Evolutionary conservation across 2,329 filamentous ascomycete species (phyloP), one percentile per base, ranked within the genome.

Genomic region (Samsoniella hepiali): DNA sequence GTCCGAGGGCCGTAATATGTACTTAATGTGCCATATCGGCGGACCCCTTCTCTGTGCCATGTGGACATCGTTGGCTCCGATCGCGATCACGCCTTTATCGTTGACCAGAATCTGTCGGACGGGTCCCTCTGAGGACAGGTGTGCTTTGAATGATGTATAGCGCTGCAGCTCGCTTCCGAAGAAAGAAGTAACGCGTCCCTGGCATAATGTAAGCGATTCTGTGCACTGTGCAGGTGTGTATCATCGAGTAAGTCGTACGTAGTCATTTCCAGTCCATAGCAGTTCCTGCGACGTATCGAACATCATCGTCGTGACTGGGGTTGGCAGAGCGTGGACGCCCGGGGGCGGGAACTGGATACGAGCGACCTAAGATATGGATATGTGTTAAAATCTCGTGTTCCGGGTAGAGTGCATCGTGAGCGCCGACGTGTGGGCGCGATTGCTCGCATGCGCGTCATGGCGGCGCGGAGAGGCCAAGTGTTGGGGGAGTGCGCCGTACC

Each of bases 281-380:
- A 99, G 83, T 75, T 99, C 95, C 75, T 97, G 90, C 45, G 84
- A 83, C 63, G 89, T 90, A 75, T 99, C 95, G 76, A 99, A 99
- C 55, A 90, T 89, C 75, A 97, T 85, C 3, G 92, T 89, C 51
- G 90, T 89, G 68, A 92, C 87, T 63, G 87, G 86, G 29, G 90
- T 90, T 50, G 88, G 84, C 71, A 90, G 80, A 68, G 84, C 84
- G 79, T 90, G 88, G 71, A 87, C 82, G 73, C 86, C 88, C 71
- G 90, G 88, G 71, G 91, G 88, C 75, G 92, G 91, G 77, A 96
- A 86, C 74, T 88, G 84, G 78, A 95, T 87, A 77, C 92, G 90
- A 77, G 88, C 86, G 76, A 96, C 87, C 89, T 96, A 64, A 29
- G 55, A 50, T 31, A 67, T 47, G 63, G 17, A 64, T 34, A n/a